phyloP scores from a whole-genome alignment of 352 stramenopile species.

The Phytophthora tentaculata region DNA sequence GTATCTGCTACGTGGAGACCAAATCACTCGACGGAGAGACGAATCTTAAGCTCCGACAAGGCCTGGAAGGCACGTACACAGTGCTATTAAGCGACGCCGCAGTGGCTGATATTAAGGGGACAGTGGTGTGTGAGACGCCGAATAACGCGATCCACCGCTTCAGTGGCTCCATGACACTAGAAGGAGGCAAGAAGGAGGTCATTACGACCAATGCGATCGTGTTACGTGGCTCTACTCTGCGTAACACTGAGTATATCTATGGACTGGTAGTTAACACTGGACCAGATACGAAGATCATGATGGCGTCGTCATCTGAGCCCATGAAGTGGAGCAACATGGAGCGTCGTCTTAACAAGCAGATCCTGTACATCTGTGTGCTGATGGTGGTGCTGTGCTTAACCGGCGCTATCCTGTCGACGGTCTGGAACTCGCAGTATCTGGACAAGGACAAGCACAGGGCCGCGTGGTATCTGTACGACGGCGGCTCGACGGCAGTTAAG shows the following conservation, averaged over 20 bases:
- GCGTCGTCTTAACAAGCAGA: slow-evolving; percentile 78
- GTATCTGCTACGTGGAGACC: slow-evolving; percentile 93
- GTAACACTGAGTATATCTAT: slow-evolving; percentile 93
- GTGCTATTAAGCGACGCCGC: slow-evolving; percentile 54
- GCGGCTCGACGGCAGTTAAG: slow-evolving; percentile 49
- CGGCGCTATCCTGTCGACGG: slow-evolving; percentile 60
- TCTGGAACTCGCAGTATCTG: slow-evolving; percentile 78
- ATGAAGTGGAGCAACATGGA: slow-evolving; percentile 93
- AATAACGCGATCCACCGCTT: slow-evolving; percentile 94
- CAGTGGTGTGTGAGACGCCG: slow-evolving; percentile 80
- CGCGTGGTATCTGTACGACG: slow-evolving; percentile 83
- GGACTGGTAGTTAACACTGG: slow-evolving; percentile 93
- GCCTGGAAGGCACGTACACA: slow-evolving; percentile 81
- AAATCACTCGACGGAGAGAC: slow-evolving; percentile 94
- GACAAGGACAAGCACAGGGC: slow-evolving; percentile 32
- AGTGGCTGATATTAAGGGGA: slow-evolving; percentile 58
- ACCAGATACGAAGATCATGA: slow-evolving; percentile 91
- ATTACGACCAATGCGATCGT: slow-evolving; percentile 85
- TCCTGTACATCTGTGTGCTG: slow-evolving; percentile 83
- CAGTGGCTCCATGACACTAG: slow-evolving; percentile 82
- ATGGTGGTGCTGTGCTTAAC: slow-evolving; percentile 83
- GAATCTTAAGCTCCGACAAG: slow-evolving; percentile 92
- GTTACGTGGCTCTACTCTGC: slow-evolving; percentile 86
- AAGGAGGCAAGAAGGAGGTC: slow-evolving; percentile 66
- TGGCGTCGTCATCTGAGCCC: slow-evolving; percentile 74